Evolutionary conservation across 108 stramenopile species (phyloP).

Genomic region (Cyclotella baltica): DNA sequence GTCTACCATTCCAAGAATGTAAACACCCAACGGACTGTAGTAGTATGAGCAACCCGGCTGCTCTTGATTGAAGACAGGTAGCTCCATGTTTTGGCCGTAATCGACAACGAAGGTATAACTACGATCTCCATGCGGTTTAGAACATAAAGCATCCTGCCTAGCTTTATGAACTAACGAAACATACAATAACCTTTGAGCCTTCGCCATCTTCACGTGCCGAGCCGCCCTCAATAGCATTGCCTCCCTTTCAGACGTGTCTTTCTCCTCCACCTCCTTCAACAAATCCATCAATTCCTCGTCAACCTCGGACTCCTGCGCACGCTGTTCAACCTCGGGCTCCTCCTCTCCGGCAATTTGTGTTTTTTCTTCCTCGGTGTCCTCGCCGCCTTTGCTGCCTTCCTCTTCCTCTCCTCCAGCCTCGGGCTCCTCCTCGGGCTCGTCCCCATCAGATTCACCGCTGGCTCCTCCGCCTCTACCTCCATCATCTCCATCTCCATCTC

Average conservation of each 20-base stretch:
- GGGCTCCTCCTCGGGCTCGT: background rate
- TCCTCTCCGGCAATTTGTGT: background rate
- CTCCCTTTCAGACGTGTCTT: background rate
- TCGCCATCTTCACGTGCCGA: constrained; percentile 4
- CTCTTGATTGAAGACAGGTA: constrained; percentile 19
- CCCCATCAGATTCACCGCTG: no score
- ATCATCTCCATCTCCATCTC: background rate
- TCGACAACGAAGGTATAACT: constrained; percentile 19
- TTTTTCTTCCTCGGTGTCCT: background rate
- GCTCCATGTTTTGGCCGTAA: constrained; percentile 40
- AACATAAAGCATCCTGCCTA: background rate
- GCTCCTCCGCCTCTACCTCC: no score
- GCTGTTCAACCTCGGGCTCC: background rate
- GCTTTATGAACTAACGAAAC: background rate
- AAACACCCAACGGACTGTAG: constrained; percentile 30
- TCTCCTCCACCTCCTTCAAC: background rate
- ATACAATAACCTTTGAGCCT: background rate
- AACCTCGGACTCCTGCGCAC: background rate
- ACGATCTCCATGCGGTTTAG: background rate
- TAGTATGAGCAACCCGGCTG: constrained; percentile 36
- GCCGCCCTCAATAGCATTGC: constrained; percentile 4
- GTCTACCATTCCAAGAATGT: constrained; percentile 28
- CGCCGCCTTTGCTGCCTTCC: no score
- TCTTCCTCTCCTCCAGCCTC: background rate
- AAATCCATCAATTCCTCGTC: background rate